Conservation (phyloP, 2,329 filamentous ascomycete genomes). For the Byssothecium circinans region DNA sequence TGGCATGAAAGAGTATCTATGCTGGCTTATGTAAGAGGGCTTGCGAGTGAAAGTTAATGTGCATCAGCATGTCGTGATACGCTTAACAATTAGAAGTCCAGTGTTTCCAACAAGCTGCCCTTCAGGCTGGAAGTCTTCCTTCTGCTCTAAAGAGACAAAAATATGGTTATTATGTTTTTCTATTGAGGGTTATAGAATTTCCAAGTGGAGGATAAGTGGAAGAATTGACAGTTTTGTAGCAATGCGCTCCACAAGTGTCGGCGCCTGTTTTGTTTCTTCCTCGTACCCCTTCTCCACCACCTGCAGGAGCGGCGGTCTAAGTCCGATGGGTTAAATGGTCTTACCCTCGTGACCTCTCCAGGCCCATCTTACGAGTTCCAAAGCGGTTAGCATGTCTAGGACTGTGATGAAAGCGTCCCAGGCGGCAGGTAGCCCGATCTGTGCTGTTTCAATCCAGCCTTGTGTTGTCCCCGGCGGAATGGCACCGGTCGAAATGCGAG, state of each 20-base stretch:
- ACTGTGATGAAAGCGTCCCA: constrained; percentile 18
- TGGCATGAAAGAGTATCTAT: neutral
- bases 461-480: constrained; percentile 18
- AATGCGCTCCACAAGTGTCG: neutral
- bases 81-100: constrained; percentile 1
- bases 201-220: neutral
- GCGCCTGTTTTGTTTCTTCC: constrained; percentile 3
- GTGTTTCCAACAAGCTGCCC: constrained; percentile 1
- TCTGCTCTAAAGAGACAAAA: neutral
- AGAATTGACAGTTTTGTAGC: neutral
- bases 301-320: constrained; percentile 7
- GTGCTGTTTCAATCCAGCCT: constrained; percentile 21
- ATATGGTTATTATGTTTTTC: neutral
- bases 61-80: neutral
- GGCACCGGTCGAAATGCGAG: constrained; percentile 11
- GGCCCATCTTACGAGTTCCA: constrained; percentile 1
- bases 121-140: neutral
- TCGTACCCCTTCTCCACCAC: constrained; percentile 7
- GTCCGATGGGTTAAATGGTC: neutral
- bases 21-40: neutral
- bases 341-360: constrained; percentile 2
- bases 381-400: constrained; percentile 8
- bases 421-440: constrained; percentile 19
- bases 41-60: neutral
- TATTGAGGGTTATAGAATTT: neutral